These are phyloP conservation scores for Lepidopterella palustris DNA, from an alignment of 495 filamentous ascomycete genomes.

Conservation along the genomic window DNA sequence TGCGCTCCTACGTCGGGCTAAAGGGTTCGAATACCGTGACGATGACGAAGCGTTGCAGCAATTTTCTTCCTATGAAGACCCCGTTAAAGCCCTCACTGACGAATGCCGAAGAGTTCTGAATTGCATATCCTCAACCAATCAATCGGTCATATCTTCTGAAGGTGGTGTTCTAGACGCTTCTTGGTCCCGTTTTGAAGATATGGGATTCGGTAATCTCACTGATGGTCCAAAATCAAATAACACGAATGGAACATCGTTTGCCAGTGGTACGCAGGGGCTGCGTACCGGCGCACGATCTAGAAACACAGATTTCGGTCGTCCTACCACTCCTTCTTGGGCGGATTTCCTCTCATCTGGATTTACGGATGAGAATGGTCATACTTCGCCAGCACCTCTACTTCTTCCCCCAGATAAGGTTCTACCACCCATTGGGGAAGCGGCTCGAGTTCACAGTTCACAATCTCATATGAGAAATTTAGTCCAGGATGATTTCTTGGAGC, in stretches of 20 bases:
- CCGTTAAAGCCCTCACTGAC: constrained; percentile 78
- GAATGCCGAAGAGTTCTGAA: constrained; percentile 87
- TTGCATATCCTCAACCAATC: constrained; percentile 81
- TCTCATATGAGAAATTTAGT: constrained; percentile 66
- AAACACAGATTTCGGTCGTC: constrained; percentile 61
- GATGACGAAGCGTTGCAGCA: constrained; percentile 74
- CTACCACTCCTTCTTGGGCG: constrained; percentile 95
- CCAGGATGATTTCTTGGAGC: constrained; percentile 62
- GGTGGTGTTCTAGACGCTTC: constrained; percentile 66
- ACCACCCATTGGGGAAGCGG: constrained; percentile 63
- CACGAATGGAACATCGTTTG: constrained; percentile 14
- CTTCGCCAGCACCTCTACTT: constrained; percentile 55
- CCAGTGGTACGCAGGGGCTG: constrained; percentile 37
- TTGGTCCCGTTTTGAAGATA: constrained; percentile 94
- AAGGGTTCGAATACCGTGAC: constrained; percentile 90
- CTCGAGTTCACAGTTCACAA: constrained; percentile 76
- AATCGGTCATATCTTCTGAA: constrained; percentile 55
- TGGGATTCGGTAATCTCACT: constrained; percentile 70
- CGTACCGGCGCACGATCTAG: constrained; percentile 58
- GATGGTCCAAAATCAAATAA: constrained; percentile 12
- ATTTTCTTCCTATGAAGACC: constrained; percentile 84
- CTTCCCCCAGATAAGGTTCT: constrained; percentile 86
- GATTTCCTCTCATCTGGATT: constrained; percentile 96
- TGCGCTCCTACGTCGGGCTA: constrained; percentile 80
- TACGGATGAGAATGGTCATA: constrained; percentile 56